Percentiles rank a stretch among this genome's conserved stretches.
Evolutionary conservation across 805 yeast genomes (phyloP).

Genomic region (Diddensiella santjacobensis): DNA sequence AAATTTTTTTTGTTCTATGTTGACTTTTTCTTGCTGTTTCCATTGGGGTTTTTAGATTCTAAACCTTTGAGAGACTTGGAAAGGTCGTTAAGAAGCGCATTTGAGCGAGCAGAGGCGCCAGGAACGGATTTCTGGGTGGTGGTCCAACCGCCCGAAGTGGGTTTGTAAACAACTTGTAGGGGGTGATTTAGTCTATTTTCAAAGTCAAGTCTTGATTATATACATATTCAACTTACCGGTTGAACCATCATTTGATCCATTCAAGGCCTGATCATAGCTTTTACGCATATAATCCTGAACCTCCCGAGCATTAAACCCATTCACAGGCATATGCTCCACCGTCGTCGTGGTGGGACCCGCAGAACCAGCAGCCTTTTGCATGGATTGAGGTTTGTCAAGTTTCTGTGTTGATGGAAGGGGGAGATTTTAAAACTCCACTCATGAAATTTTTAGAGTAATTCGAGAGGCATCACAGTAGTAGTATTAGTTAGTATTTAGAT

Average conservation of each 20-base stretch:
- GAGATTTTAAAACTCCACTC: not conserved
- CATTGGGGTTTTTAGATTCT: not conserved
- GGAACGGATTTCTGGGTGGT: constrained; percentile 13
- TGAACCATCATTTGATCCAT: constrained; percentile 9
- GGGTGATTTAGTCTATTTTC: not conserved
- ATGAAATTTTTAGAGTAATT: no score
- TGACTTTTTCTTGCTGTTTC: constrained; percentile 5
- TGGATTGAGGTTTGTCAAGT: no score
- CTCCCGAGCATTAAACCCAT: constrained; percentile 19
- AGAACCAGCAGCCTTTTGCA: not conserved
- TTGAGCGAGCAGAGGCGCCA: constrained; percentile 10
- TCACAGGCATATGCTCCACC: constrained; percentile 11
- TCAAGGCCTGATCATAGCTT: constrained; percentile 16
- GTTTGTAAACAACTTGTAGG: constrained; percentile 16
- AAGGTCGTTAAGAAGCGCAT: constrained; percentile 12
- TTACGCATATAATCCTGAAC: constrained; percentile 16
- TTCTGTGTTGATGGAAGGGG: no score
- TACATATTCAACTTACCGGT: constrained; percentile 13
- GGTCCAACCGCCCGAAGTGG: constrained; percentile 23
- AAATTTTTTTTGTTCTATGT: no score
- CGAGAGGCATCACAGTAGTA: no score
- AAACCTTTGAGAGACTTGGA: constrained; percentile 5
- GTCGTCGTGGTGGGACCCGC: not conserved
- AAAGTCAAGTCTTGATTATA: not conserved
- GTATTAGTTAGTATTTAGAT: no score